Base-by-base conservation (phyloP, 345 rosid genomes). In the Hypericum perforatum region DNA sequence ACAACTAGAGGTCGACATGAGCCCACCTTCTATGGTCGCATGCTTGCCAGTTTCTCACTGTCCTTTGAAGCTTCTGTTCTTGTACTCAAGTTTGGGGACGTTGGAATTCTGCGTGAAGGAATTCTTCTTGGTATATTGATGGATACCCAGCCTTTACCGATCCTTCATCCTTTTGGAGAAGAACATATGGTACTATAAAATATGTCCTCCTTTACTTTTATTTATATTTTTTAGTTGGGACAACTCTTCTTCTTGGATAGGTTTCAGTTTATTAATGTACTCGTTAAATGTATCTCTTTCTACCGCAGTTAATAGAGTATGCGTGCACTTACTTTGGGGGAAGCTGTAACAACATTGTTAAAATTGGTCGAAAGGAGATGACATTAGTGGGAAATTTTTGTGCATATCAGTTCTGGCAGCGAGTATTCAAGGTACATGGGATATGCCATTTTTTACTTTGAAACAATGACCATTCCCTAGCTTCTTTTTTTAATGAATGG, bases 331-430 rank as follows among this genome's bases (percentile, higher is more conserved):
- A 82, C 74, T 80, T 71, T 56, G 67, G 67, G 46, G 87, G 81
- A 54, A 74, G 71, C 60, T 57, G 59, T 49, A 52, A 73, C 56
- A 71, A 58, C 52, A 56, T 41, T 52, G 67, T 70, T 43, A 61
- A 72, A 62, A 63, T 76, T 63, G 85, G 90, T 53, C 77, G 72
- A 50, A 78, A 71, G 72, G 97, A 86, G 76, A 59, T 49, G 64
- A 13, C 62, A 43, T 65, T 84, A 16, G 63, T 90, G 66, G 97
- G 76, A 51, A 90, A 90, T 64, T 70, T 86, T 22, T 67, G 82
- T 61, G 91, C 95, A 37, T 86, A 71, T 70, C 82, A 84, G 76
- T 90, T 90, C 70, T 90, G 95, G 97, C 91, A 84, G 53, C 80
- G 70, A 49, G 76, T 73, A 62, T 82, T 86, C 66, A 86, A 84